phyloP scores from a whole-genome alignment of 2,329 filamentous ascomycete genomes.

The Fusarium sp. region DNA sequence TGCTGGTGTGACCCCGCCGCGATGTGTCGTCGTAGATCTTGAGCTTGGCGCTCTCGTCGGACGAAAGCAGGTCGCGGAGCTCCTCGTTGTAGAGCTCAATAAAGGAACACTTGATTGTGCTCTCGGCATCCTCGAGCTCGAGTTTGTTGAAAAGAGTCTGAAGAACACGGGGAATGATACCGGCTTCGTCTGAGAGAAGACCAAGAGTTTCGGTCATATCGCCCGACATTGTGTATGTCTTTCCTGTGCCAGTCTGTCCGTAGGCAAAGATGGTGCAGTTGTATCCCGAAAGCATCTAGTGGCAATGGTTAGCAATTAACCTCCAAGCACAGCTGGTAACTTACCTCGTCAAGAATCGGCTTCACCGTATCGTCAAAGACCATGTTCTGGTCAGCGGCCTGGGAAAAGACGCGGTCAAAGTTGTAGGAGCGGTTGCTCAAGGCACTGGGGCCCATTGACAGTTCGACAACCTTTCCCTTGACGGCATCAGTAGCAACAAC shows the following conservation, averaged over 20 bases:
- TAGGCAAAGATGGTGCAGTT: conserved; percentile 99
- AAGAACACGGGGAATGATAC: conserved; percentile 93
- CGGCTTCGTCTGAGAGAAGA: conserved; percentile 88
- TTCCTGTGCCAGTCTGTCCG: conserved; percentile 96
- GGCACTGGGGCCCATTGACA: conserved; percentile 93
- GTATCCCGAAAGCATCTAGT: conserved; percentile 90
- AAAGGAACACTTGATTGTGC: conserved; percentile 96
- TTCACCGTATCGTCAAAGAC: conserved; percentile 95
- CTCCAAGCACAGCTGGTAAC: conserved; percentile 37
- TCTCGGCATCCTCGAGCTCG: conserved; percentile 81
- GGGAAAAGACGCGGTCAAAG: conserved; percentile 97
- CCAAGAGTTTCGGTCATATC: conserved; percentile 92
- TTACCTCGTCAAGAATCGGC: conserved; percentile 91
- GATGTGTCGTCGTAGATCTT: conserved; percentile 96
- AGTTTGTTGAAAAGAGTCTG: conserved; percentile 89
- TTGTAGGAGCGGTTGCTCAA: conserved; percentile 96
- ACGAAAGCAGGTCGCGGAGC: conserved; percentile 85
- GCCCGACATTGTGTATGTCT: conserved; percentile 99
- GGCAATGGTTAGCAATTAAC: conserved; percentile 3
- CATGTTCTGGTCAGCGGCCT: conserved; percentile 92
- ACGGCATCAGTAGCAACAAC: conserved; percentile 90
- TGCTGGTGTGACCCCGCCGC: conserved; percentile 85
- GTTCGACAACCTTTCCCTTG: conserved; percentile 83
- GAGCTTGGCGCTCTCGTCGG: conserved; percentile 85
- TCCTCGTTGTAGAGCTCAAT: conserved; percentile 99